These are phyloP conservation scores for Penicillium aurantiogriseum DNA, from an alignment of 2,329 filamentous ascomycete genomes.

Conservation along the genomic window DNA sequence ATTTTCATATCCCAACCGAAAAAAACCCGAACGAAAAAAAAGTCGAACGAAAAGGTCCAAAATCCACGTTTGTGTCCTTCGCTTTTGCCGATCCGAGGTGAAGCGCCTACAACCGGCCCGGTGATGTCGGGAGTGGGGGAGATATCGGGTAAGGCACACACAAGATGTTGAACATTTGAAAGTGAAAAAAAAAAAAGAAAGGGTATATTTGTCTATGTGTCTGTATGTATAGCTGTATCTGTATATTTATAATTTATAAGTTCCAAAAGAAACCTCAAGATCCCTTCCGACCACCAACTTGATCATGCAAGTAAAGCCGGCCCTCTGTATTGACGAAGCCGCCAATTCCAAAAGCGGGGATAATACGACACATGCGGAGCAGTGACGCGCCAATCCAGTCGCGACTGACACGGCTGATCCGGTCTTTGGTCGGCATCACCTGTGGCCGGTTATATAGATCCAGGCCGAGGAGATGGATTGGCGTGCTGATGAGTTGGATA, in stretches of 20 bases:
- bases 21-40: background rate
- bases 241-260: slow-evolving; percentile 2
- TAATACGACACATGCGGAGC: slow-evolving; percentile 76
- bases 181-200: slow-evolving; percentile 6
- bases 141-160: slow-evolving; percentile 5
- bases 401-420: slow-evolving; percentile 61
- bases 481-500: slow-evolving; percentile 75
- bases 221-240: background rate
- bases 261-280: slow-evolving; percentile 9
- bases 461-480: slow-evolving; percentile 76
- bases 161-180: background rate
- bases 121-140: slow-evolving; percentile 9
- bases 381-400: slow-evolving; percentile 73
- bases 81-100: slow-evolving; percentile 8
- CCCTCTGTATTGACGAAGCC: slow-evolving; percentile 71
- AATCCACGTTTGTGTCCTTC: background rate
- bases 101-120: slow-evolving; percentile 22
- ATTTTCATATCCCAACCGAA: background rate
- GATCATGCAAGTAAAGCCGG: slow-evolving; percentile 31
- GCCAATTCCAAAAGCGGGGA: slow-evolving; percentile 84
- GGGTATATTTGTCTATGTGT: slow-evolving; percentile 27
- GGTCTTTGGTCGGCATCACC: slow-evolving; percentile 51
- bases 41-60: background rate
- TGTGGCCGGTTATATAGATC: slow-evolving; percentile 74
- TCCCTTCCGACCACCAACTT: slow-evolving; percentile 21